phyloP scores from a whole-genome alignment of 2,329 filamentous ascomycete genomes.

The Penicillium palitans region DNA sequence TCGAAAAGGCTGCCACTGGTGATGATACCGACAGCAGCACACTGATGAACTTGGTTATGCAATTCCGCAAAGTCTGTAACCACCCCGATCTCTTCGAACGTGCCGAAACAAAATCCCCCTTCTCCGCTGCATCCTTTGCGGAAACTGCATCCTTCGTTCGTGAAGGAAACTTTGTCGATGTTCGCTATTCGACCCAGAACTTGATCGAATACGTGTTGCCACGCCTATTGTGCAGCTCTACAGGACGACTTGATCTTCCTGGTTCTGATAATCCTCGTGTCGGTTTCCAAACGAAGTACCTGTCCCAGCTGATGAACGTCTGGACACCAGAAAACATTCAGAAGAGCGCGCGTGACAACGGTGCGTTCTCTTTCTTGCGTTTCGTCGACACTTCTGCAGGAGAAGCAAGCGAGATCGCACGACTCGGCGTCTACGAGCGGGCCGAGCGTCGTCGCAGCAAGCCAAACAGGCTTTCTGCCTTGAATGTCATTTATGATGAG shows the following conservation, averaged over 20 bases:
- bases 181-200: conserved; percentile 85
- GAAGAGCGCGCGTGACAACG: conserved; percentile 59
- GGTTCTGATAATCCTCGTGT: conserved; percentile 71
- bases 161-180: conserved; percentile 75
- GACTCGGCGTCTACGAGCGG: conserved; percentile 70
- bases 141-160: conserved; percentile 94
- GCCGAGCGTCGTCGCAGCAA: conserved; percentile 59
- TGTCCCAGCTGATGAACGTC: conserved; percentile 83
- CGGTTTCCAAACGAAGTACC: conserved; percentile 76
- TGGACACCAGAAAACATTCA: conserved; percentile 79
- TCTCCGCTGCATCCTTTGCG: conserved; percentile 81
- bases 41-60: conserved; percentile 99
- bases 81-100: conserved; percentile 96
- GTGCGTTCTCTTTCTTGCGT: conserved; percentile 83
- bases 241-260: conserved; percentile 72
- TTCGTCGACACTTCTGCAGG: conserved; percentile 76
- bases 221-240: conserved; percentile 76
- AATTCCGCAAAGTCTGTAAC: conserved; percentile 99
- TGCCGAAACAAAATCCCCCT: conserved; percentile 84
- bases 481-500: conserved; percentile 70
- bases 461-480: conserved; percentile 60
- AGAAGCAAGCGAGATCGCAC: conserved; percentile 70
- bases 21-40: conserved; percentile 95
- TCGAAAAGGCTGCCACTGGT: conserved; percentile 92
- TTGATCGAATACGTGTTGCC: conserved; percentile 83